phyloP scores from a whole-genome alignment of 345 rosid species.

The Eucalyptus globulus region DNA sequence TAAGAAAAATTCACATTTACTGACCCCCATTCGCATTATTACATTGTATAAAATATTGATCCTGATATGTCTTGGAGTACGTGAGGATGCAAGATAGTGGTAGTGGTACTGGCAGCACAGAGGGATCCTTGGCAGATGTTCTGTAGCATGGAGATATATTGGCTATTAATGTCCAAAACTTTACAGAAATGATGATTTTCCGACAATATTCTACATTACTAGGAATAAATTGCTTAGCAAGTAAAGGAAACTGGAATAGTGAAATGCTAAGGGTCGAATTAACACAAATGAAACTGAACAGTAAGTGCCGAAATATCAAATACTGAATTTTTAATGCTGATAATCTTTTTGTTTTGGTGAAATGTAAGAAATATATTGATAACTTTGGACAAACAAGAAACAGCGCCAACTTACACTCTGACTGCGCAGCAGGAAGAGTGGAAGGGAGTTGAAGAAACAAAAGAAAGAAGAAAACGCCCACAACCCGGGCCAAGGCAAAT shows the following conservation, averaged over 20 bases:
- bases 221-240: not conserved
- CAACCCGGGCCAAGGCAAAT: too few species aligned
- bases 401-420: too few species aligned
- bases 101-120: not conserved
- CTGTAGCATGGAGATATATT: not conserved
- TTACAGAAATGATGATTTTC: not conserved
- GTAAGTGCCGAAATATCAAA: not conserved
- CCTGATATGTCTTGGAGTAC: not conserved
- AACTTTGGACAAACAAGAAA: too few species aligned
- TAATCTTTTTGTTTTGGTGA: not conserved
- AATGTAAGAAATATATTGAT: too few species aligned
- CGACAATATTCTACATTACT: not conserved
- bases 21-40: not conserved
- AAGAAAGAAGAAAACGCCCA: too few species aligned
- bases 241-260: not conserved
- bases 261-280: not conserved
- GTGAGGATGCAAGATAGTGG: not conserved
- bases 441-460: too few species aligned
- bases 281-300: not conserved
- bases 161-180: not conserved
- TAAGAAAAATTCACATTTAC: not conserved
- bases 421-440: too few species aligned
- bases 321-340: not conserved
- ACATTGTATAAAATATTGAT: not conserved
- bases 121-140: not conserved